Evolutionary conservation across 352 stramenopile species (phyloP).

Genomic region (Phytophthora ohioensis): DNA sequence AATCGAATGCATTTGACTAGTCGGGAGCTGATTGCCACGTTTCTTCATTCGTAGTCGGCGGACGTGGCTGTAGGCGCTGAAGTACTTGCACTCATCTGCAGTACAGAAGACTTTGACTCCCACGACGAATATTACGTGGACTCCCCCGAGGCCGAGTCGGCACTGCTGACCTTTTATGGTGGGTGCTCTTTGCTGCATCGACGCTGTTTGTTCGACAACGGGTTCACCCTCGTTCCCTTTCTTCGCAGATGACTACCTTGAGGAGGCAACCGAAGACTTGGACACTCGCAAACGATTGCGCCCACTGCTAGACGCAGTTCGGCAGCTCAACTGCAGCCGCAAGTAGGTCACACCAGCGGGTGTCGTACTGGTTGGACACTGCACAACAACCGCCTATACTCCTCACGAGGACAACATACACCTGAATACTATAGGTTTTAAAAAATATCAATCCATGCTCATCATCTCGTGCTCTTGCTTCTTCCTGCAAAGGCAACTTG

Average conservation of each 20-base stretch:
- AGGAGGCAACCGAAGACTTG: constrained; percentile 65
- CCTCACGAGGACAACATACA: no score
- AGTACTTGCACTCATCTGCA: constrained; percentile 78
- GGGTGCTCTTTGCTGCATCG: constrained; percentile 4
- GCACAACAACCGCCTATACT: no score
- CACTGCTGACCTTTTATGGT: constrained; percentile 68
- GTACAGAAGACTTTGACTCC: constrained; percentile 39
- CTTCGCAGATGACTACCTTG: constrained; percentile 71
- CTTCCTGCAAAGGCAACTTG: no score
- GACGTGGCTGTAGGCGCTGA: constrained; percentile 72
- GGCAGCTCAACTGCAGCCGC: constrained; percentile 39
- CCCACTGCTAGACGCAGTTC: constrained; percentile 74
- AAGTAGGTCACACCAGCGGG: constrained; percentile 22
- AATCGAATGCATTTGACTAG: no score
- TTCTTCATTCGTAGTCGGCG: constrained; percentile 30
- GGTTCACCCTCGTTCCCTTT: background rate
- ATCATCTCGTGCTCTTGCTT: no score
- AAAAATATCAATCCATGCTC: no score
- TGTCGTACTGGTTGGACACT: no score
- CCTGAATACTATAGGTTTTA: no score
- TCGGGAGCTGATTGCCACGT: background rate
- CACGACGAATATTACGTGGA: constrained; percentile 35
- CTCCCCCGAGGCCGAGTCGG: constrained; percentile 64
- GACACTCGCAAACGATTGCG: constrained; percentile 77
- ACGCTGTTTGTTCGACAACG: background rate